phyloP scores from a whole-genome alignment of 768 basidiomycete genomes.

The Serendipita sp. region DNA sequence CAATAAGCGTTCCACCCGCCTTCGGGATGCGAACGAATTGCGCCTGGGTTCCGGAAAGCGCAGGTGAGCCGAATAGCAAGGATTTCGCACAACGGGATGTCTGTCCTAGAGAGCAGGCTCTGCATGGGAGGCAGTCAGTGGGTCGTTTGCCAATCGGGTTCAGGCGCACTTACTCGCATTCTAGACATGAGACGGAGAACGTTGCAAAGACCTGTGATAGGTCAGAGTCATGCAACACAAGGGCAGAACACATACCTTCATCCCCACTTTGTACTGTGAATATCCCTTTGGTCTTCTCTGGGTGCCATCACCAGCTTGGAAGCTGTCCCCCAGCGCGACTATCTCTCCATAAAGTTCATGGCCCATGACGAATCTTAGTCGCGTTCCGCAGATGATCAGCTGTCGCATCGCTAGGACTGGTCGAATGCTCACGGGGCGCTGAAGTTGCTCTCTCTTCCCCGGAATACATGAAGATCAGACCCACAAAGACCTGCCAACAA shows the following conservation, averaged over 20 bases:
- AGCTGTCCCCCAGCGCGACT: conserved; percentile 47
- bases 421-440: background rate
- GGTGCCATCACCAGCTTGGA: conserved; percentile 17
- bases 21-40: conserved; percentile 67
- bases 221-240: no score
- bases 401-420: background rate
- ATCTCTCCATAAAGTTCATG: conserved; percentile 71
- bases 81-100: conserved; percentile 52
- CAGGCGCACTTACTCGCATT: conserved; percentile 57
- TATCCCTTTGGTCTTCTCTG: background rate
- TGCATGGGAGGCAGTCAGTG: no score
- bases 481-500: conserved; percentile 25
- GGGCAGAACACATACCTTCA: background rate
- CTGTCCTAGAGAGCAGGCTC: conserved; percentile 58
- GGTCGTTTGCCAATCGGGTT: no score
- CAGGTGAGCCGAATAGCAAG: conserved; percentile 47
- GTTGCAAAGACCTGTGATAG: conserved; percentile 68
- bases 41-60: conserved; percentile 58
- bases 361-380: conserved; percentile 43
- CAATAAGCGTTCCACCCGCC: conserved; percentile 65
- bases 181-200: conserved; percentile 70
- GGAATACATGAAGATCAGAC: conserved; percentile 61
- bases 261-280: background rate
- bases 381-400: background rate
- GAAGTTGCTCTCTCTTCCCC: conserved; percentile 35